These are phyloP conservation scores for Aurifilum marmelostoma DNA, from an alignment of 2,329 filamentous ascomycete genomes.

Conservation along the genomic window DNA sequence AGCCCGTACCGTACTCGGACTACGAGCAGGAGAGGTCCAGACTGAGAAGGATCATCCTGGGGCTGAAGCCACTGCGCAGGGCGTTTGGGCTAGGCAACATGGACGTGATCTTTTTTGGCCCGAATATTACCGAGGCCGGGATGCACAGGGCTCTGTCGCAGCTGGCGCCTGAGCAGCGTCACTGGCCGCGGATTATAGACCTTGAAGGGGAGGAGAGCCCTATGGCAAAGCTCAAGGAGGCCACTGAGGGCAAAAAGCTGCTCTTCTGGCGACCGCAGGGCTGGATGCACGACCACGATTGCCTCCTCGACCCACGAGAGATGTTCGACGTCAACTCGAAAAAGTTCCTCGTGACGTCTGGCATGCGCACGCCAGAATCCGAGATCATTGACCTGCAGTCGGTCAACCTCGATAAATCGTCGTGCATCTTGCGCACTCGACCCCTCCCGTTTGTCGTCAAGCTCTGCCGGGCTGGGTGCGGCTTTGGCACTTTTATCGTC, in stretches of 20 bases:
- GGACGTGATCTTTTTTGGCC: slow-evolving; percentile 33
- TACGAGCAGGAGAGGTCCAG: slow-evolving; percentile 30
- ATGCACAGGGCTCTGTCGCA: slow-evolving; percentile 32
- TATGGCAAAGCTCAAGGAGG: slow-evolving; percentile 20
- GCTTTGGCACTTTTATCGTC: slow-evolving; percentile 34
- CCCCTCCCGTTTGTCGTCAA: slow-evolving; percentile 34
- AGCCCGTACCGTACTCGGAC: slow-evolving; percentile 32
- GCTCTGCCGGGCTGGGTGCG: slow-evolving; percentile 33
- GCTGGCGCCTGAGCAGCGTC: slow-evolving; percentile 31
- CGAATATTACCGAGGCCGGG: slow-evolving; percentile 30
- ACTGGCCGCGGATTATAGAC: slow-evolving; percentile 29
- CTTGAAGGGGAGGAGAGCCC: slow-evolving; percentile 23
- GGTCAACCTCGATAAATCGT: slow-evolving; percentile 16
- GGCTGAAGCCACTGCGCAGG: slow-evolving; percentile 33
- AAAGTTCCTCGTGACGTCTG: slow-evolving; percentile 31
- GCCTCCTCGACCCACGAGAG: slow-evolving; percentile 31
- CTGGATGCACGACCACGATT: slow-evolving; percentile 33
- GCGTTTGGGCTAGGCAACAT: slow-evolving; percentile 33
- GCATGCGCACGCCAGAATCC: slow-evolving; percentile 32
- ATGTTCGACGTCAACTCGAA: slow-evolving; percentile 34
- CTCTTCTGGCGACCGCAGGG: slow-evolving; percentile 34
- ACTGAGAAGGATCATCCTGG: slow-evolving; percentile 31
- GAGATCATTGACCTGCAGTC: slow-evolving; percentile 26
- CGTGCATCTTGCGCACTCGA: slow-evolving; percentile 22
- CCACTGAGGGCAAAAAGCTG: slow-evolving; percentile 28